These are phyloP conservation scores for Claviceps digitariae DNA, from an alignment of 2,329 filamentous ascomycete species.

Conservation along the genomic window DNA sequence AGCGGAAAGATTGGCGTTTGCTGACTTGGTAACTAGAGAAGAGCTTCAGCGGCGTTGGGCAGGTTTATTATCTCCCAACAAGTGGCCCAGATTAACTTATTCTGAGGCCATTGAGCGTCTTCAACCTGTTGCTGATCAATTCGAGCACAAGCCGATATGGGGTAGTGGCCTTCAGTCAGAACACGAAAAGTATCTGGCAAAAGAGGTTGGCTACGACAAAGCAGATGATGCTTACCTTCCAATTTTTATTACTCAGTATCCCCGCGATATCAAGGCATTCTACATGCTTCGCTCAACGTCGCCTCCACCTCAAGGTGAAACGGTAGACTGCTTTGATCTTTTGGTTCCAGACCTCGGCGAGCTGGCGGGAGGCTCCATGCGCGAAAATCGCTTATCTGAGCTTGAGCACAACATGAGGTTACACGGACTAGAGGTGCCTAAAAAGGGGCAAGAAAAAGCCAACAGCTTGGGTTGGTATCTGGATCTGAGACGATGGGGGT, in stretches of 20 bases:
- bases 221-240: constrained; percentile 42
- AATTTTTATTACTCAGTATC: constrained; percentile 88
- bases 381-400: constrained; percentile 61
- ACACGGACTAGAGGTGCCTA: constrained; percentile 43
- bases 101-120: constrained; percentile 60
- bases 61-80: constrained; percentile 37
- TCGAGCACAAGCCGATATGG: constrained; percentile 58
- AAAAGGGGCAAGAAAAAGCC: constrained; percentile 14
- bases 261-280: constrained; percentile 80
- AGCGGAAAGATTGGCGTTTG: constrained; percentile 28
- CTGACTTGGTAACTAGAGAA: constrained; percentile 26
- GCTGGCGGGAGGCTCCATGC: constrained; percentile 77
- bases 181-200: constrained; percentile 81
- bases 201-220: constrained; percentile 39
- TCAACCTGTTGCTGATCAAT: constrained; percentile 43
- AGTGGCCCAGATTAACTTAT: constrained; percentile 78
- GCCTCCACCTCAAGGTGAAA: constrained; percentile 25
- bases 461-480: constrained; percentile 64
- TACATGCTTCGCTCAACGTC: constrained; percentile 39
- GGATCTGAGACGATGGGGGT: constrained; percentile 81
- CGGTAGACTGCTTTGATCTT: constrained; percentile 83
- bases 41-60: constrained; percentile 58
- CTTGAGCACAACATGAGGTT: constrained; percentile 58
- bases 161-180: constrained; percentile 69
- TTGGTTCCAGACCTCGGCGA: constrained; percentile 77